phyloP scores from a whole-genome alignment of 129 eudicot genomes.

The Flaveria sonorensis region DNA sequence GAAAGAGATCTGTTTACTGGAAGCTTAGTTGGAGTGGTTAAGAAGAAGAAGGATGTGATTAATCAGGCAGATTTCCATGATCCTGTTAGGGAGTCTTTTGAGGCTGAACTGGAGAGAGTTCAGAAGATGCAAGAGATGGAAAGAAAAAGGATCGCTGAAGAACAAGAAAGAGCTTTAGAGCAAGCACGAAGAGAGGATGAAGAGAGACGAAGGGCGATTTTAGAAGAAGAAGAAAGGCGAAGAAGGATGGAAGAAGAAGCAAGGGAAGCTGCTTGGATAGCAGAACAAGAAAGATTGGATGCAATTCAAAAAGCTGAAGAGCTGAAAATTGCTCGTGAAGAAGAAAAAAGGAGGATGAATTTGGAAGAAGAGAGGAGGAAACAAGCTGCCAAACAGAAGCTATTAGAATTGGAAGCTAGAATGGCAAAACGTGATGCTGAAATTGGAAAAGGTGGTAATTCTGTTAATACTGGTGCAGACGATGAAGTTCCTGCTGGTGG shows the following conservation, averaged over 20 bases:
- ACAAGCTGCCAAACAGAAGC: slow-evolving; percentile 95
- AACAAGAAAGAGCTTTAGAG: slow-evolving; percentile 87
- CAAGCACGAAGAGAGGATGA: slow-evolving; percentile 86
- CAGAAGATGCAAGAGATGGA: slow-evolving; percentile 98
- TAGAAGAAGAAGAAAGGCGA: slow-evolving; percentile 79
- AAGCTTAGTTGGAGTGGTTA: slow-evolving; percentile 65
- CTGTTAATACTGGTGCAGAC: slow-evolving; percentile 39
- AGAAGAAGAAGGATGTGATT: slow-evolving; percentile 67
- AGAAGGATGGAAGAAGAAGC: slow-evolving; percentile 88
- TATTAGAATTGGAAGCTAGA: slow-evolving; percentile 82
- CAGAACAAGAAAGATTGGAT: slow-evolving; percentile 80
- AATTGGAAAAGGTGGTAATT: slow-evolving; percentile 39
- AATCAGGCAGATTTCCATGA: slow-evolving; percentile 69
- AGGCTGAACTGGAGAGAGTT: slow-evolving; percentile 96
- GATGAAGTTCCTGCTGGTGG: slow-evolving; percentile 43
- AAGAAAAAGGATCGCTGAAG: slow-evolving; percentile 67
- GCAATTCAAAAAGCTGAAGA: slow-evolving; percentile 76
- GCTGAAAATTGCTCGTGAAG: slow-evolving; percentile 75
- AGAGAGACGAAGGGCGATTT: slow-evolving; percentile 65
- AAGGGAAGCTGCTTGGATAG: slow-evolving; percentile 87
- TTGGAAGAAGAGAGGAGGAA: slow-evolving; percentile 88
- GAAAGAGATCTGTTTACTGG: slow-evolving; percentile 75
- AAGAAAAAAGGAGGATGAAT: slow-evolving; percentile 66
- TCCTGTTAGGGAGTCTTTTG: slow-evolving; percentile 93
- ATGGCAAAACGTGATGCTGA: slow-evolving; percentile 75